phyloP scores from a whole-genome alignment of 1,284 basidiomycete genomes.

The Thelephora terrestris region DNA sequence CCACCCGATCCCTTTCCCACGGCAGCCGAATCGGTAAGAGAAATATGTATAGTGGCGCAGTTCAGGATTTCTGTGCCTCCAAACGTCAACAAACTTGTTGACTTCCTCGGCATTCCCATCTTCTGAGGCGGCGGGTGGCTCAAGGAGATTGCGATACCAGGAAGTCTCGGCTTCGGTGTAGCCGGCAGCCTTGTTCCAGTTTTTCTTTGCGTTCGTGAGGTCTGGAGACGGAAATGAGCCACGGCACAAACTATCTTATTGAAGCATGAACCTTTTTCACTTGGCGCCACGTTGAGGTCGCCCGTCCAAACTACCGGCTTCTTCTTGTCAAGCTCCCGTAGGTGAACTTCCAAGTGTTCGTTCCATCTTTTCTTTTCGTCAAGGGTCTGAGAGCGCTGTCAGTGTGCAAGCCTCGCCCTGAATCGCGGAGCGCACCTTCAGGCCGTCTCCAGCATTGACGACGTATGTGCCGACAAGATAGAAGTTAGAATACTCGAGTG shows the following conservation, averaged over 20 bases:
- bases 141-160: constrained; percentile 55
- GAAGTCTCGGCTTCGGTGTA: constrained; percentile 74
- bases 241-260: background rate
- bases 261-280: constrained; percentile 43
- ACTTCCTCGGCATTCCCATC: constrained; percentile 16
- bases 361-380: constrained; percentile 73
- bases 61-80: constrained; percentile 69
- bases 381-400: constrained; percentile 40
- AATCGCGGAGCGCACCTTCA: constrained; percentile 46
- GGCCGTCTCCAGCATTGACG: constrained; percentile 72
- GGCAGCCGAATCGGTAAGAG: constrained; percentile 75
- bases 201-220: constrained; percentile 51
- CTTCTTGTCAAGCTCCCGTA: constrained; percentile 59
- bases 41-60: constrained; percentile 75
- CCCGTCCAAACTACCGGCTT: constrained; percentile 89
- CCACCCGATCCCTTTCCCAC: constrained; percentile 80
- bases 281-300: constrained; percentile 81
- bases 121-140: constrained; percentile 27
- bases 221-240: constrained; percentile 29
- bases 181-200: constrained; percentile 76
- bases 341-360: constrained; percentile 59
- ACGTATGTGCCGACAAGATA: constrained; percentile 80
- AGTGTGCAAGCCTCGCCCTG: background rate
- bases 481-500: constrained; percentile 65
- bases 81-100: constrained; percentile 66